A percentile compares a stretch with the other conserved stretches of the same genome.
Conservation (phyloP, 352 stramenopile genomes). For the Aphanomyces stellatus region DNA sequence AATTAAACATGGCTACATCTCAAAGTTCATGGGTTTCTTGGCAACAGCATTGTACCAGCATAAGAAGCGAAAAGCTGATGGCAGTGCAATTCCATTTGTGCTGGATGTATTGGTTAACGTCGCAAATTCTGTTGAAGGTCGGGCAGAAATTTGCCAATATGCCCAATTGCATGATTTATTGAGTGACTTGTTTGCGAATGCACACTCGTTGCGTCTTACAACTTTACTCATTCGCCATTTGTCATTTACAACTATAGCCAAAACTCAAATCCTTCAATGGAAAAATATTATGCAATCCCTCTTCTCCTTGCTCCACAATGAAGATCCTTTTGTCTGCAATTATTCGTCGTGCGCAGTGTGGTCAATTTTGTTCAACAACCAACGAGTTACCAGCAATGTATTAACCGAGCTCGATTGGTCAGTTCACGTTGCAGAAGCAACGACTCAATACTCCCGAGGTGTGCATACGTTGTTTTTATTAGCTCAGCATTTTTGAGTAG, state of each 20-base stretch:
- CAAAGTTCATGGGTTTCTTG: neutral
- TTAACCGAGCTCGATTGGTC: neutral
- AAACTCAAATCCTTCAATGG: slow-evolving; percentile 1
- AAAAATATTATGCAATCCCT: neutral
- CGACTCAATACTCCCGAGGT: neutral
- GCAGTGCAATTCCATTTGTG: neutral
- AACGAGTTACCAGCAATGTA: neutral
- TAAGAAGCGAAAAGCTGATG: neutral
- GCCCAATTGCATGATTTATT: neutral
- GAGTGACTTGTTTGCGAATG: neutral
- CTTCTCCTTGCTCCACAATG: neutral
- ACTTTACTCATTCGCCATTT: neutral
- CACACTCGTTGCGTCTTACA: neutral
- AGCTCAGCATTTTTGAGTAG: no score
- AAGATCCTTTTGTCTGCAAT: neutral
- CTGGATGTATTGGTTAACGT: slow-evolving; percentile 4
- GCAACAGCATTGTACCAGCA: neutral
- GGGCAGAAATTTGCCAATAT: neutral
- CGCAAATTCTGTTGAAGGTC: neutral
- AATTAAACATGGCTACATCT: neutral
- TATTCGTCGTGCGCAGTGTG: neutral
- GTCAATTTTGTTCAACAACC: slow-evolving; percentile 12
- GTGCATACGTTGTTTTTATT: no score
- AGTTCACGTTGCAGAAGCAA: neutral
- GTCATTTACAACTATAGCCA: neutral